These are phyloP conservation scores for Botrytis galanthina DNA, from an alignment of 2,329 filamentous ascomycete species.

Conservation along the genomic window DNA sequence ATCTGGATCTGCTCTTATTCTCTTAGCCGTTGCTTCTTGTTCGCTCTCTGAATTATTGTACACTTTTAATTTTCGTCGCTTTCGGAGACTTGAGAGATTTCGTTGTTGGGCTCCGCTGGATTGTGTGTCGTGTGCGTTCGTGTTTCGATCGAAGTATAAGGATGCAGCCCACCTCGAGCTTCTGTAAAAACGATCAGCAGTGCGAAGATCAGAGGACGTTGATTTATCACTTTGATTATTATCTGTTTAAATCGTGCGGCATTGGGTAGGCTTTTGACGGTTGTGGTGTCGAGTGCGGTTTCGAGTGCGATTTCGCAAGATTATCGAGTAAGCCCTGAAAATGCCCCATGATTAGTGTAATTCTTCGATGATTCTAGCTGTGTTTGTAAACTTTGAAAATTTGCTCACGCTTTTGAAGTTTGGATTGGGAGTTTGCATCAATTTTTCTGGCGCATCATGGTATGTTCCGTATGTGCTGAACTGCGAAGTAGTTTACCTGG, in stretches of 20 bases:
- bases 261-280: not conserved
- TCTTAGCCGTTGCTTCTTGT: not conserved
- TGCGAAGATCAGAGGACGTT: not conserved
- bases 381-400: no score
- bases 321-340: not conserved
- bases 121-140: not conserved
- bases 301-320: not conserved
- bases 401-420: not conserved
- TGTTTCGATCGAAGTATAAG: not conserved
- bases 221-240: no score
- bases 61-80: not conserved
- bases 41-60: not conserved
- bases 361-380: not conserved
- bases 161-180: not conserved
- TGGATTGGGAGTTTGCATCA: no score
- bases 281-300: not conserved
- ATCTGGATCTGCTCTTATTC: no score
- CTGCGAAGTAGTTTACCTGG: not conserved
- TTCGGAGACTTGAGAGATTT: not conserved
- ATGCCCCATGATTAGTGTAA: not conserved
- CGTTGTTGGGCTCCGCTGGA: not conserved
- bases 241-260: not conserved
- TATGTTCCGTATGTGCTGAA: not conserved
- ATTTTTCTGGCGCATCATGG: not conserved
- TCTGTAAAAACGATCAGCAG: not conserved